These are phyloP conservation scores for Escallonia herrerae DNA, from an alignment of 129 eudicot genomes.

Conservation along the genomic window DNA sequence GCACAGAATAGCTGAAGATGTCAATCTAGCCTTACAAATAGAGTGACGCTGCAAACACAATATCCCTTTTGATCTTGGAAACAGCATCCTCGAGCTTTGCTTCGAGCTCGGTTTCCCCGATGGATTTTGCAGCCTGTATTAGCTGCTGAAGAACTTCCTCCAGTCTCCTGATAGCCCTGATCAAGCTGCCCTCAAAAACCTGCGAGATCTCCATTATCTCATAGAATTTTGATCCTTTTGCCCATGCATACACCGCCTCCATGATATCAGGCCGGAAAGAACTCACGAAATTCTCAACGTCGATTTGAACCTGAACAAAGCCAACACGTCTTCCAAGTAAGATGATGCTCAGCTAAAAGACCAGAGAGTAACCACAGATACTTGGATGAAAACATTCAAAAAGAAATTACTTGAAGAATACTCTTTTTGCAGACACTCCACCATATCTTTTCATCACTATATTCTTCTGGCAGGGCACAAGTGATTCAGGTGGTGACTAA, in stretches of 20 bases:
- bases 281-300: conserved; percentile 81
- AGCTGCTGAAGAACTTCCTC: conserved; percentile 98
- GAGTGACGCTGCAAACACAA: conserved; percentile 93
- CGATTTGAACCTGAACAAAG: conserved; percentile 65
- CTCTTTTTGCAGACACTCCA: not conserved
- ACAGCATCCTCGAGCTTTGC: conserved; percentile 86
- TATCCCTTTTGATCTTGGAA: conserved; percentile 89
- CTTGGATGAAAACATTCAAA: not conserved
- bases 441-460: not conserved
- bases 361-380: not conserved
- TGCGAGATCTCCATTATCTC: conserved; percentile 92
- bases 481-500: too few relatives aligned
- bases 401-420: not conserved
- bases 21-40: conserved; percentile 37
- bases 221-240: conserved; percentile 85
- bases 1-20: too few relatives aligned
- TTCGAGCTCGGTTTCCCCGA: conserved; percentile 91
- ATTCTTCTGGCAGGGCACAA: too few relatives aligned
- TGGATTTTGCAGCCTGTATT: conserved; percentile 76
- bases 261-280: conserved; percentile 88
- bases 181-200: conserved; percentile 92
- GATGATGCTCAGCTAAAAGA: not conserved
- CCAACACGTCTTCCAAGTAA: not conserved
- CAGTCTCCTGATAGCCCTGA: conserved; percentile 89
- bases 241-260: conserved; percentile 96